Evolutionary conservation across 164 flowering plant species (phyloP).

Genomic region (Berberis thunbergii): DNA sequence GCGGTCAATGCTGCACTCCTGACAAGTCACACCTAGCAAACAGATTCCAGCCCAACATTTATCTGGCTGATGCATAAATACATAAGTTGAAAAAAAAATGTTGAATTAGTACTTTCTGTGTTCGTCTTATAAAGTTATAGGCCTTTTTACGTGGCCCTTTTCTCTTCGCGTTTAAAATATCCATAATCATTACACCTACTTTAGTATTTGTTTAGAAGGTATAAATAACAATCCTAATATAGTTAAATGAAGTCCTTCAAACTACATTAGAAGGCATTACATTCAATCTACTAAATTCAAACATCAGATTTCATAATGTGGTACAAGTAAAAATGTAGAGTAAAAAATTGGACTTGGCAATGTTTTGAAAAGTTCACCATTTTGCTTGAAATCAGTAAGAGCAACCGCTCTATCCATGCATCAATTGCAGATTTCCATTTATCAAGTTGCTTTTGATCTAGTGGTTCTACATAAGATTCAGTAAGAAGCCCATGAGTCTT

Average conservation of each 20-base stretch:
- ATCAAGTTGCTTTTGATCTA: conserved; percentile 23
- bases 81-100: not conserved
- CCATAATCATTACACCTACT: too few species aligned
- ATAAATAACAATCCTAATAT: too few species aligned
- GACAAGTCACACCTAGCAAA: conserved; percentile 70
- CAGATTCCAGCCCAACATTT: conserved; percentile 82
- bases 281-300: not conserved
- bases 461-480: conserved; percentile 26
- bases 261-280: too few species aligned
- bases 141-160: not conserved
- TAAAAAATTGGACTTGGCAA: not conserved
- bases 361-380: conserved; percentile 25
- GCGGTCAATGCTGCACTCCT: conserved; percentile 56
- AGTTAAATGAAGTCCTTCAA: too few species aligned
- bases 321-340: not conserved
- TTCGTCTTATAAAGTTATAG: not conserved
- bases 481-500: conserved; percentile 48
- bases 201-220: too few species aligned
- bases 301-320: not conserved
- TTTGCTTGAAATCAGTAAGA: conserved; percentile 39
- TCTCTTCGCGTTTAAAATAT: not conserved
- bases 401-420: conserved; percentile 49
- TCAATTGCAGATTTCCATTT: conserved; percentile 60
- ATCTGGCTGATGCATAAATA: conserved; percentile 50
- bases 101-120: too few species aligned